Conservation (phyloP, 306 rosid genomes). For the Hylodesmum podocarpum region DNA sequence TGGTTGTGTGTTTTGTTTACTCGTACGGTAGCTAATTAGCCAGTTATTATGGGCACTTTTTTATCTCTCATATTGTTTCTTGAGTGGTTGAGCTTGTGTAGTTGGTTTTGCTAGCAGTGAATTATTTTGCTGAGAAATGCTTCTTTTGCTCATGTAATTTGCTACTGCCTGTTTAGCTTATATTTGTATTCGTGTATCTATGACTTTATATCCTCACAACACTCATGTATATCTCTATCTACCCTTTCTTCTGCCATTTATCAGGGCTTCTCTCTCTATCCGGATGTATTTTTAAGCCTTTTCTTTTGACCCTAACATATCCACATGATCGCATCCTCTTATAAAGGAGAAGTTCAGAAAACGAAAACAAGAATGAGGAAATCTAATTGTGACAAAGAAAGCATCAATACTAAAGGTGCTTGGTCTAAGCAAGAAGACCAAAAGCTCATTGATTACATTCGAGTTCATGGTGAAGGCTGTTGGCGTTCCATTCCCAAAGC, state of each 20-base stretch:
- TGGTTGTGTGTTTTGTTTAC: neutral
- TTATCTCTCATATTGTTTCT: neutral
- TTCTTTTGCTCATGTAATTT: neutral
- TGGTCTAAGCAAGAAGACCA: conserved; percentile 80
- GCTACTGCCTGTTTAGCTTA: neutral
- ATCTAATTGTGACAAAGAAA: conserved; percentile 64
- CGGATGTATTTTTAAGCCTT: neutral
- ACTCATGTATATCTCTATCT: conserved; percentile 34
- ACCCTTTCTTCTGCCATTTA: conserved; percentile 56
- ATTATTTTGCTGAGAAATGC: neutral
- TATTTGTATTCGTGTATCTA: conserved; percentile 26
- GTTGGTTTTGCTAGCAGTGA: neutral
- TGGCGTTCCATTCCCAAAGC: conserved; percentile 76
- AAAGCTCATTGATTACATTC: conserved; percentile 61
- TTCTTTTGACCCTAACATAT: neutral
- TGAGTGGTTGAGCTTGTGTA: no score
- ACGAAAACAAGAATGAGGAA: conserved; percentile 41
- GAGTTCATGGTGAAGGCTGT: conserved; percentile 64
- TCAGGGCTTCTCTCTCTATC: neutral
- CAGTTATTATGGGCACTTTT: conserved; percentile 33
- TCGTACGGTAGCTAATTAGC: conserved; percentile 65
- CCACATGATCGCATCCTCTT: neutral
- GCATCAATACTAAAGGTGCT: conserved; percentile 68
- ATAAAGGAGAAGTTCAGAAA: neutral
- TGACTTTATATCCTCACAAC: neutral